Percentiles rank a stretch among this genome's conserved stretches.
Conservation (phyloP, 2,329 filamentous ascomycete genomes). For the Cadophora sp. region DNA sequence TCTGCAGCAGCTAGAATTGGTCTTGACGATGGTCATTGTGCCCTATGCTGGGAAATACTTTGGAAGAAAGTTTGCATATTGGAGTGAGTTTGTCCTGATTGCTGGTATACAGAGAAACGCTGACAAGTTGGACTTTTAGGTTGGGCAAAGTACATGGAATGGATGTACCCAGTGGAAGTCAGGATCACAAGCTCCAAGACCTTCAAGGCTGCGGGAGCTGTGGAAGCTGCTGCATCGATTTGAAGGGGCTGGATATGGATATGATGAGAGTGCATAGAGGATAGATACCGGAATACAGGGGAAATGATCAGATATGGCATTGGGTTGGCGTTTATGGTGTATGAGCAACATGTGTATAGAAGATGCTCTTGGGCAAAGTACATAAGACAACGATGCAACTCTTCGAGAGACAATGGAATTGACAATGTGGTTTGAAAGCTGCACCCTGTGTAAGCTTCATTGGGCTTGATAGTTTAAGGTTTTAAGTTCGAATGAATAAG, state of each 20-base stretch:
- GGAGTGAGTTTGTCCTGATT: slow-evolving; percentile 69
- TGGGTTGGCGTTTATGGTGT: slow-evolving; percentile 29
- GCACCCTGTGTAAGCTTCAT: not conserved
- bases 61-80: slow-evolving; percentile 93
- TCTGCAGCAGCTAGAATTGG: slow-evolving; percentile 88
- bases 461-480: no score
- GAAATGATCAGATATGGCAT: slow-evolving; percentile 18
- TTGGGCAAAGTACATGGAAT: slow-evolving; percentile 94
- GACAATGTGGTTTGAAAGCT: not conserved
- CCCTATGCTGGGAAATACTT: slow-evolving; percentile 95
- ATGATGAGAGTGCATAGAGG: slow-evolving; percentile 15
- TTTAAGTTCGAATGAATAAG: not conserved
- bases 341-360: slow-evolving; percentile 24
- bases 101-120: slow-evolving; percentile 10
- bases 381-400: slow-evolving; percentile 22
- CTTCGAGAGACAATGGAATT: slow-evolving; percentile 8
- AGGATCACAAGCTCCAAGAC: slow-evolving; percentile 65
- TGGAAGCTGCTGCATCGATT: slow-evolving; percentile 59
- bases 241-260: slow-evolving; percentile 25
- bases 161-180: slow-evolving; percentile 86
- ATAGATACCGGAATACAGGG: slow-evolving; percentile 24
- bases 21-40: slow-evolving; percentile 93
- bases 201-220: slow-evolving; percentile 68
- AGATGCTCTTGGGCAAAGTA: slow-evolving; percentile 22
- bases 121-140: slow-evolving; percentile 56